A percentile compares a stretch with the other conserved stretches of the same genome.
Evolutionary conservation across 2,329 filamentous ascomycete species (phyloP).

Genomic region (Tolypocladium nubicola): DNA sequence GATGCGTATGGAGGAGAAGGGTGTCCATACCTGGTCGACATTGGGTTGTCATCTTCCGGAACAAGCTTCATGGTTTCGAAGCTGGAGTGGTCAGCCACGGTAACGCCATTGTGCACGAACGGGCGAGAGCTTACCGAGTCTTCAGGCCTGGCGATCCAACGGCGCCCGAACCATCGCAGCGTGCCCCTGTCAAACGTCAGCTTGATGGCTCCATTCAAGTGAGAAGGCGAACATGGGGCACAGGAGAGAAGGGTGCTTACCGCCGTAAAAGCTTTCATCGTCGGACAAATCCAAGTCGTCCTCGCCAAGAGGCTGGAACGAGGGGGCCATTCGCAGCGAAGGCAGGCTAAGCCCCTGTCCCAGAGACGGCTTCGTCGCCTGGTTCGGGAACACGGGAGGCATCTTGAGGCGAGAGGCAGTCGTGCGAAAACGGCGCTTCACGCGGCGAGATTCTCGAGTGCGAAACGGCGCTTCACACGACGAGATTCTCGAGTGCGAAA

Average conservation of each 20-base stretch:
- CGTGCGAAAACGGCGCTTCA: too few species aligned
- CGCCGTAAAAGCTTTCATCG: not conserved
- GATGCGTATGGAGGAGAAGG: not conserved
- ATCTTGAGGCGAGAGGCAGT: not conserved
- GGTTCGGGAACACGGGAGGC: not conserved
- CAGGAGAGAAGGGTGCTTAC: not conserved
- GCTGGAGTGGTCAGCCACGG: not conserved
- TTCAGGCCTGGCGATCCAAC: not conserved
- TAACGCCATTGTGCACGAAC: not conserved
- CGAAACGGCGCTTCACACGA: too few species aligned
- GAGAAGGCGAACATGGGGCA: not conserved
- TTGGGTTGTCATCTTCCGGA: conserved; percentile 4
- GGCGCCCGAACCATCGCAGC: not conserved
- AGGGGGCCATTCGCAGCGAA: conserved; percentile 6
- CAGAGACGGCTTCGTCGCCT: not conserved
- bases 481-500: too few species aligned
- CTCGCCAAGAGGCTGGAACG: conserved; percentile 6
- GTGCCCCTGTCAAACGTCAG: not conserved
- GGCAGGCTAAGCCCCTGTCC: conserved; percentile 1
- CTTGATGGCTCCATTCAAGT: not conserved
- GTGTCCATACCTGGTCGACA: conserved; percentile 2
- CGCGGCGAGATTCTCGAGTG: too few species aligned
- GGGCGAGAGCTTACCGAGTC: not conserved
- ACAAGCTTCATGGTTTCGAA: conserved; percentile 1
- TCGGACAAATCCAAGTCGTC: conserved; percentile 2